Conservation (phyloP, 140 eudicot species). For the Flaveria floridana region DNA sequence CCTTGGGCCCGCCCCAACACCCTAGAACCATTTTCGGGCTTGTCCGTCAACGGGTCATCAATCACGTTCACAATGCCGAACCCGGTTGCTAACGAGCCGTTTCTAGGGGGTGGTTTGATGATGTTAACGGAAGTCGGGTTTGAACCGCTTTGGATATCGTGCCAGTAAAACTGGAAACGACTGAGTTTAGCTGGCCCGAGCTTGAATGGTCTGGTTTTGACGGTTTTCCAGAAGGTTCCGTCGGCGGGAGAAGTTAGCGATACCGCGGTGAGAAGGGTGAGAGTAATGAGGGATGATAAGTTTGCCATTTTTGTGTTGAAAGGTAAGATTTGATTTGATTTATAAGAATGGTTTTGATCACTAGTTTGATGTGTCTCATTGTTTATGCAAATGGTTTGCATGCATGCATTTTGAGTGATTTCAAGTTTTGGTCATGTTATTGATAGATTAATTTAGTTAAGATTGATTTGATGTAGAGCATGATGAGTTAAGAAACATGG, state of each 20-base stretch:
- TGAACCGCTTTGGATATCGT: constrained; percentile 2
- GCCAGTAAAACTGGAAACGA: constrained; percentile 19
- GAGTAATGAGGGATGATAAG: constrained; percentile 4
- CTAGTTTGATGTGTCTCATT: not conserved
- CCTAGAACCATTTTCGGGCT: constrained; percentile 1
- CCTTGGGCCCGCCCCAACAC: constrained; percentile 3
- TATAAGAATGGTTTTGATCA: constrained; percentile 5
- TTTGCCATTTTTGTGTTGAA: constrained; percentile 1
- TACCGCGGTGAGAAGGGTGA: not conserved
- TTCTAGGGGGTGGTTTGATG: not conserved
- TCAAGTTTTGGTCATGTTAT: not conserved
- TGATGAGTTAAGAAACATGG: not conserved
- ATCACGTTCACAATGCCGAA: constrained; percentile 9
- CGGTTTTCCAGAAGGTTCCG: constrained; percentile 1
- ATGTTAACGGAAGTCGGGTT: constrained; percentile 22
- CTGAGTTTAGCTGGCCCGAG: constrained; percentile 15
- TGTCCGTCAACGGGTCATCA: not conserved
- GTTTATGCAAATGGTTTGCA: constrained; percentile 3
- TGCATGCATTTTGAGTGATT: constrained; percentile 5
- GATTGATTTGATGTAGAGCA: not conserved
- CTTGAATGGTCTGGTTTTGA: not conserved
- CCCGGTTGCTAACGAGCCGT: not conserved
- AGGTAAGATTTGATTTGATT: not conserved
- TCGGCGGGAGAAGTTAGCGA: constrained; percentile 6
- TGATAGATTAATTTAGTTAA: not conserved